Evolutionary conservation across 2,329 filamentous ascomycete species (phyloP).

Genomic region (Aspergillus spinulosporus): DNA sequence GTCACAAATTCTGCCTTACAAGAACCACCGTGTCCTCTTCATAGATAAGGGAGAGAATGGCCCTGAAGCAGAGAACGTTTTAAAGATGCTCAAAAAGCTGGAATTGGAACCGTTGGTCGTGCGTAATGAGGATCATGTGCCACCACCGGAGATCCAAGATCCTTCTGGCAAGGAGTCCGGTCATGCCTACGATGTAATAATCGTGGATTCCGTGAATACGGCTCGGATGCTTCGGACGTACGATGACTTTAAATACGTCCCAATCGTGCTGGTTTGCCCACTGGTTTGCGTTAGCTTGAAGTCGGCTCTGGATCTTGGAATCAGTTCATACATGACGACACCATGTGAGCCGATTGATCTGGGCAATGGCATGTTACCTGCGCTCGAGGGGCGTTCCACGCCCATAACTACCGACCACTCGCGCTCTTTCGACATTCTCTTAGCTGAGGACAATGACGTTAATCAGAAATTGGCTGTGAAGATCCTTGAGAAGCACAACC

Average conservation of each 20-base stretch:
- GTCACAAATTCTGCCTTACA: constrained; percentile 79
- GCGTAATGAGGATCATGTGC: constrained; percentile 69
- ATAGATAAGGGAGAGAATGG: constrained; percentile 86
- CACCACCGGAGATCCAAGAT: constrained; percentile 56
- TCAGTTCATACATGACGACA: constrained; percentile 99
- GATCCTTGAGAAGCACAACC: constrained; percentile 93
- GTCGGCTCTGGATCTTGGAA: constrained; percentile 88
- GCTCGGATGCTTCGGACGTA: constrained; percentile 81
- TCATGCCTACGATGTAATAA: constrained; percentile 86
- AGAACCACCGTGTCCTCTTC: constrained; percentile 87
- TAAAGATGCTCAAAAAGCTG: constrained; percentile 73
- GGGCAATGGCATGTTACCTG: constrained; percentile 93
- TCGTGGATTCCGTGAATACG: constrained; percentile 90
- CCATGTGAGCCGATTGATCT: constrained; percentile 92
- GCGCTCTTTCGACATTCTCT: constrained; percentile 89
- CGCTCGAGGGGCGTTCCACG: constrained; percentile 87
- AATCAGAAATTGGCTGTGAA: constrained; percentile 96
- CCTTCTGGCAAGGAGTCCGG: constrained; percentile 47
- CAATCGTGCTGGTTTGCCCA: constrained; percentile 87
- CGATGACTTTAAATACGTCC: constrained; percentile 97
- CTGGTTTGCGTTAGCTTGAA: constrained; percentile 89
- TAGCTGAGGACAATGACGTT: constrained; percentile 96
- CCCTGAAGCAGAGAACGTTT: constrained; percentile 65
- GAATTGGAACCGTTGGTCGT: constrained; percentile 81
- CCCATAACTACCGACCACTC: constrained; percentile 91